Base-by-base conservation (phyloP, 2,329 filamentous ascomycete genomes). In the Epicoccum nigrum region DNA sequence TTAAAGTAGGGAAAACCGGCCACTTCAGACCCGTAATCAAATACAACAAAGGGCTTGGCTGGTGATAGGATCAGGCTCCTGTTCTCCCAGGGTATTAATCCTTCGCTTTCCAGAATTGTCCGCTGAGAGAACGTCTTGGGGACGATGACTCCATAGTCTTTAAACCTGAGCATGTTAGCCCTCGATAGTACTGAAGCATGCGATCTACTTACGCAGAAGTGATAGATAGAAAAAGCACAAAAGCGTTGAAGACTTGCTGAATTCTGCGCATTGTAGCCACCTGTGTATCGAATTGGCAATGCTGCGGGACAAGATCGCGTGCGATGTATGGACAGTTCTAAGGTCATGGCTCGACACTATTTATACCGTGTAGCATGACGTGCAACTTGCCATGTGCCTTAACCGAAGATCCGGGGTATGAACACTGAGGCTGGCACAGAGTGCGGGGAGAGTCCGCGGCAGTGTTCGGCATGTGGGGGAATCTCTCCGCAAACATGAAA, bases 1-100 rank as follows among this genome's bases (percentile, higher is more conserved):
- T 34, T 20, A n/a, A 59, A 56, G 35, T 57, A 55, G 2, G 58
- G 58, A 16, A 57, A 60, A 1, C 58, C 58, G 11, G 56, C 54
- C 11, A 61, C 54, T n/a, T 61, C 58, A 4, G 44, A 48, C 4
- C 48, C 55, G n/a, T 59, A 62, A 32, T 62, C 59, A 9, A 62
- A 39, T 11, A 39, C 54, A 6, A 53, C 6, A 9, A 53, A 8
- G 2, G 55, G 51, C 3, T 30, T 12, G 5, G n/a, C 39, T 13
- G 54, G 51, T 15, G 58, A 52, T 13, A 61, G 17, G 3, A 28
- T 33, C 2, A 46, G 9, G 9, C 31, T 46, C 12, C 16, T 12
- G n/a, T 46, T 32, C 3, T 7, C 16, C 42, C 48, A 46, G 12
- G 31, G 7, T 37, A 7, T 9, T 12, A 51, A 31, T 7, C 27